Base-by-base conservation (phyloP, 2,329 filamentous ascomycete species). In the Ophiocordyceps camponoti-leonardi region DNA sequence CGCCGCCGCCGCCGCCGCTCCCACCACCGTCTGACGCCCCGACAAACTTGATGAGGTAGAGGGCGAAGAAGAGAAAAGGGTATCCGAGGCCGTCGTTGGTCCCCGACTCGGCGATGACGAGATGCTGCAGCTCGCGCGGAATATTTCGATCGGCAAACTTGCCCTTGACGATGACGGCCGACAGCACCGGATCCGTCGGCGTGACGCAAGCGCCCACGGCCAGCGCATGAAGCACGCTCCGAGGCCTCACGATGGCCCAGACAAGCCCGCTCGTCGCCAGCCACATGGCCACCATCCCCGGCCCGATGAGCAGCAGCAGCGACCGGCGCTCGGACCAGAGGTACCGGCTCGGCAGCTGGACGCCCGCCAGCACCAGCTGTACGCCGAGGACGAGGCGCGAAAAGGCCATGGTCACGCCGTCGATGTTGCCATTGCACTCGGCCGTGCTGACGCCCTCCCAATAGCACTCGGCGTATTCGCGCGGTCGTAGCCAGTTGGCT, bases 91-190 rank as follows among this genome's bases (percentile, higher is more conserved):
- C 87, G 62, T 94, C 87, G 55, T 94, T 94, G 1, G 86, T 83
- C 2, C 87, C 88, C 0, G 83, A 87, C 64, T 95, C 87, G 22
- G 79, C 81, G 43, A 83, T 73, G 55, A 86, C 84, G 53, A 86
- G 85, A 51, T 82, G 79, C 65, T 94, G 86, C 43, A 95, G 66
- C 26, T 81, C 75, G 47, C 79, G 80, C 0, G 88, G 86, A 18
- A 94, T 81, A 58, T 94, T 92, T 54, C 87, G 82, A 56, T 94
- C 87, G 1, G 88, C 88, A 57, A 94, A 95, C 54, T 85, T 88
- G 30, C 87, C 87, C 66, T 94, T 94, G 42, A 94, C 86, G 47
- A 94, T 94, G 3, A 83, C 83, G 51, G 92, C 90, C 16, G 83
- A 90, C 35, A 94, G 62, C 1, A 94, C 79, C 0, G 88, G 88